Conservation (phyloP, 2,329 filamentous ascomycete genomes). For the Aspergillus ibericus region DNA sequence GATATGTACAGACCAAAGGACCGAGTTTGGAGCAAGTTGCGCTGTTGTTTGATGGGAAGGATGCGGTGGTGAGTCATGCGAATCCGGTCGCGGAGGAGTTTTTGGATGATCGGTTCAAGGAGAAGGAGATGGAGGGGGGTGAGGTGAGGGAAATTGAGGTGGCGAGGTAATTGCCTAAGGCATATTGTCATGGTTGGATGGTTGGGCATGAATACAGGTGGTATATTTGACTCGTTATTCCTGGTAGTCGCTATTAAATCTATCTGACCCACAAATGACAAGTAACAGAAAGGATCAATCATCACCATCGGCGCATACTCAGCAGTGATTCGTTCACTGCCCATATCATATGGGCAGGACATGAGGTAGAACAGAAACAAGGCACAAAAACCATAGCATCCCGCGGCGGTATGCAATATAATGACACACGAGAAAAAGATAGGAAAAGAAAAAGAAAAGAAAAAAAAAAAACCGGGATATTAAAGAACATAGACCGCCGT, state of each 20-base stretch:
- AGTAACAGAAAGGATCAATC: conserved; percentile 11
- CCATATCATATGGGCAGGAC: conserved; percentile 9
- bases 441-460: conserved; percentile 9
- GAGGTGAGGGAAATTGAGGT: conserved; percentile 1
- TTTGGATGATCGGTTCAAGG: neutral
- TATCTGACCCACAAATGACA: neutral
- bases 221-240: neutral
- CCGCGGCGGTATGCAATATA: conserved; percentile 22
- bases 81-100: conserved; percentile 1
- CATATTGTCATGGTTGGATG: too few species aligned
- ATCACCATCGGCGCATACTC: conserved; percentile 21
- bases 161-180: neutral
- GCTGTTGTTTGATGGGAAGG: conserved; percentile 29
- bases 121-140: neutral
- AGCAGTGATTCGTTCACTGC: conserved; percentile 19
- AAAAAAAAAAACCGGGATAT: conserved; percentile 12
- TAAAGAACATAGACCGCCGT: conserved; percentile 24
- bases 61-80: conserved; percentile 9
- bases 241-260: conserved; percentile 2
- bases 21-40: conserved; percentile 26
- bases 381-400: conserved; percentile 13
- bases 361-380: conserved; percentile 7
- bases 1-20: neutral
- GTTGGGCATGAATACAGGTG: neutral
- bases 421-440: conserved; percentile 10